Evolutionary conservation across 176 grass and related monocot species (phyloP).

Genomic region (Carex myosuroides): DNA sequence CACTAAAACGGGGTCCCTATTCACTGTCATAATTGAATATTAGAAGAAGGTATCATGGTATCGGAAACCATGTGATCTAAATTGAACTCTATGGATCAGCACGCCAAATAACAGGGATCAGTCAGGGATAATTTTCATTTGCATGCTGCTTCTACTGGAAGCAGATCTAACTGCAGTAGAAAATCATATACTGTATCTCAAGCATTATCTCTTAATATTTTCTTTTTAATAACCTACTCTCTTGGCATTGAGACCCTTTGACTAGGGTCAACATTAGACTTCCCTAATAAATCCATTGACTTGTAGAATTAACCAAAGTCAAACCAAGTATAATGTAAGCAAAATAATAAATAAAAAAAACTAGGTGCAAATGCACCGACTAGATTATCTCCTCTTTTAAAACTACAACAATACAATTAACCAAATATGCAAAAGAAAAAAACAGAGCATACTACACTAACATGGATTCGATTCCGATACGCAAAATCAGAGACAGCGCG

Average conservation of each 20-base stretch:
- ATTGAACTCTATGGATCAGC: neutral
- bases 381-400: neutral
- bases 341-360: neutral
- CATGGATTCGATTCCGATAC: slow-evolving; percentile 71
- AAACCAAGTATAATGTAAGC: neutral
- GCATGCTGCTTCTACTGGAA: neutral
- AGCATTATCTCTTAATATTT: neutral
- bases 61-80: neutral
- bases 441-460: slow-evolving; percentile 8
- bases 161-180: too few species aligned
- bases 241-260: neutral
- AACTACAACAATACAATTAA: neutral
- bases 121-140: neutral
- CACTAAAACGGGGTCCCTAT: neutral
- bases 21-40: neutral
- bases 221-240: neutral
- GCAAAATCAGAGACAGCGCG: slow-evolving; percentile 62
- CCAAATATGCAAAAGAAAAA: neutral
- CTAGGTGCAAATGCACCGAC: neutral
- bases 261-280: neutral
- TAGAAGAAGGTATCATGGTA: neutral
- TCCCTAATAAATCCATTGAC: neutral
- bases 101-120: neutral
- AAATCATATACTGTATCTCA: neutral
- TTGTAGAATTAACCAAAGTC: neutral